phyloP scores from a whole-genome alignment of 768 basidiomycete genomes.

The Rhizopogon roseolus region DNA sequence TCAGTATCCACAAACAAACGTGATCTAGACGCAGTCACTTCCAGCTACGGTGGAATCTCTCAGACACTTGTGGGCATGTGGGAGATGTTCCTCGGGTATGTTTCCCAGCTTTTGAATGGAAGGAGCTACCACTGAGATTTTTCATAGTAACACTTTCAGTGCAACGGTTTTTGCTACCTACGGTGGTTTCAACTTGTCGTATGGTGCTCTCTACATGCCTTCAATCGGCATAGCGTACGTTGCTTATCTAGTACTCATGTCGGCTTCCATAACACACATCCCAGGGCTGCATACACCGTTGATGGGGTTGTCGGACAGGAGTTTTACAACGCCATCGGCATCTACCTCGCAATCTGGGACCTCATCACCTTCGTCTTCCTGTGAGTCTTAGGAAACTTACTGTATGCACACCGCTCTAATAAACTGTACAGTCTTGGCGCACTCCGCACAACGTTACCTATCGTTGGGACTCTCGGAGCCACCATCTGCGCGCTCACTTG shows the following conservation, averaged over 20 bases:
- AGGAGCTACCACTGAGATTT: constrained; percentile 3
- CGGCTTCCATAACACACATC: background rate
- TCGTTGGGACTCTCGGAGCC: constrained; percentile 15
- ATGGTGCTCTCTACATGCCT: constrained; percentile 22
- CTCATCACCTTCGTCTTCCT: constrained; percentile 20
- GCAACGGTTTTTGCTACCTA: constrained; percentile 24
- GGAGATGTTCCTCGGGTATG: constrained; percentile 27
- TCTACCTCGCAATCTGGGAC: constrained; percentile 22
- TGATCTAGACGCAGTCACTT: background rate
- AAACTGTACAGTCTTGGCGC: constrained; percentile 16
- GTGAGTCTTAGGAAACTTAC: constrained; percentile 7
- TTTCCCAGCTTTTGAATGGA: background rate
- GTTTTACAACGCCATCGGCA: constrained; percentile 20
- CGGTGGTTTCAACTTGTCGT: constrained; percentile 24
- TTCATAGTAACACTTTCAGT: constrained; percentile 21
- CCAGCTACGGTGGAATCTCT: constrained; percentile 25
- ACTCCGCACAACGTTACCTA: constrained; percentile 20
- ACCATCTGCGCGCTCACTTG: constrained; percentile 19
- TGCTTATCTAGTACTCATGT: too few species aligned
- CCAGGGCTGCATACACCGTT: constrained; percentile 20
- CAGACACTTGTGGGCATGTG: constrained; percentile 27
- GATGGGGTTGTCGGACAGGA: constrained; percentile 19
- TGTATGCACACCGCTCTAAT: background rate
- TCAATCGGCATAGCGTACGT: constrained; percentile 21
- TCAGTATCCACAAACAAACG: background rate